These are phyloP conservation scores for Ustilago shanxiensis DNA, from an alignment of 1,284 basidiomycete species.

Conservation along the genomic window DNA sequence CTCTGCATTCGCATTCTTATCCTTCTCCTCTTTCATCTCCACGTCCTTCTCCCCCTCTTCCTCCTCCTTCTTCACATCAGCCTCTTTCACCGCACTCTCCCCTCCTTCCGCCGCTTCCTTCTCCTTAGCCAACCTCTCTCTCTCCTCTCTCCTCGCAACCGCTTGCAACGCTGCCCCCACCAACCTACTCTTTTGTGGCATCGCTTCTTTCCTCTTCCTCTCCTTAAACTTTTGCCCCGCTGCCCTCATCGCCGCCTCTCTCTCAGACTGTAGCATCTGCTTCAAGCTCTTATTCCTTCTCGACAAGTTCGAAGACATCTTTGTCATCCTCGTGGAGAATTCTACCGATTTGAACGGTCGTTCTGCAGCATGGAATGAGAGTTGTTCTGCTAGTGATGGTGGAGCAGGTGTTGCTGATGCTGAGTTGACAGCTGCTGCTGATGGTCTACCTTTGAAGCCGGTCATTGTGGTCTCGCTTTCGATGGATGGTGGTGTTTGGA, in stretches of 20 bases:
- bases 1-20: background rate
- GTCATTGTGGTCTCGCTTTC: conserved; percentile 2
- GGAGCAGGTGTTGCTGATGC: conserved; percentile 44
- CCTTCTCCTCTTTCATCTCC: conserved; percentile 2
- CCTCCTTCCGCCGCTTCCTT: conserved; percentile 2
- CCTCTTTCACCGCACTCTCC: background rate
- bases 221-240: conserved; percentile 42
- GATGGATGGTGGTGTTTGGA: background rate
- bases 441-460: conserved; percentile 18
- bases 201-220: conserved; percentile 37
- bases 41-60: background rate
- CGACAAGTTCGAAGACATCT: conserved; percentile 48
- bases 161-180: conserved; percentile 49
- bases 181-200: conserved; percentile 25
- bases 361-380: conserved; percentile 47
- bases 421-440: conserved; percentile 22
- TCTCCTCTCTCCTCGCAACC: conserved; percentile 36
- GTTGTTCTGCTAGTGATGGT: conserved; percentile 40
- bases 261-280: conserved; percentile 61
- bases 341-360: conserved; percentile 53
- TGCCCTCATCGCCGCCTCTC: conserved; percentile 55
- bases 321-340: conserved; percentile 35
- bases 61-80: conserved; percentile 3
- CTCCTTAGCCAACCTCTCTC: conserved; percentile 32
- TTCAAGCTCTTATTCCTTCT: conserved; percentile 63